Evolutionary conservation across 2,329 filamentous ascomycete genomes (phyloP), one percentile per base, ranked within the genome.

Genomic region (Paracoccidioides brasiliensis): DNA sequence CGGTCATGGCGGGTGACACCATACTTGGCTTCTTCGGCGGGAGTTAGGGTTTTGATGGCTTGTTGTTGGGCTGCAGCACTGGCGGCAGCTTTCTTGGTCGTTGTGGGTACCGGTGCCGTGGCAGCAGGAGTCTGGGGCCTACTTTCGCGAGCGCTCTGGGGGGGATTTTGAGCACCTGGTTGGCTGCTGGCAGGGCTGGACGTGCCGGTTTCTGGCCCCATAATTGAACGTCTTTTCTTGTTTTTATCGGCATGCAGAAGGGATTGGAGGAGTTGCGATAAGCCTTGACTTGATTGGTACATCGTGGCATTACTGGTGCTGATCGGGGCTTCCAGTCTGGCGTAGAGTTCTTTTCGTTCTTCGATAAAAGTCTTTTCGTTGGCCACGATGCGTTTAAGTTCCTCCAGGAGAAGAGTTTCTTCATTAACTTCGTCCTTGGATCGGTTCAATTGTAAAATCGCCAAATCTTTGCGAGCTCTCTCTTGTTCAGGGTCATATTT

Each of bases 301-400:
- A 82, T 77, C 63, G 78, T 80, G 58, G 88, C 87, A 64, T 88
- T 86, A 56, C 77, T 76, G 52, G 74, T 85, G 70, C 74, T 86
- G 75, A 63, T 78, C 69, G 90, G 90, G 59, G 89, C 88, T 66
- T 96, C 91, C 9, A 98, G 83, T 53, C 91, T 82, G 60, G 83
- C 81, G 72, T 91, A 95, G 46, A 95, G 80, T 68, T 95, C 90
- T 62, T 85, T 83, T 55, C 93, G 85, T 67, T 96, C 90, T 61
- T 88, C 84, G 67, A 94, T 88, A 66, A 97, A 85, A 56, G 83
- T 84, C 62, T 93, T 87, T 60, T 90, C 88, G 58, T 90, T 84
- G 59, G 87, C 84, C 65, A 95, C 81, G 61, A 98, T 97, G 57
- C 93, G 85, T 66, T 94, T 90, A 55, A 98, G 81, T 67, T 98